phyloP scores from a whole-genome alignment of 805 yeast genomes.

The Ogataea populi-albae region DNA sequence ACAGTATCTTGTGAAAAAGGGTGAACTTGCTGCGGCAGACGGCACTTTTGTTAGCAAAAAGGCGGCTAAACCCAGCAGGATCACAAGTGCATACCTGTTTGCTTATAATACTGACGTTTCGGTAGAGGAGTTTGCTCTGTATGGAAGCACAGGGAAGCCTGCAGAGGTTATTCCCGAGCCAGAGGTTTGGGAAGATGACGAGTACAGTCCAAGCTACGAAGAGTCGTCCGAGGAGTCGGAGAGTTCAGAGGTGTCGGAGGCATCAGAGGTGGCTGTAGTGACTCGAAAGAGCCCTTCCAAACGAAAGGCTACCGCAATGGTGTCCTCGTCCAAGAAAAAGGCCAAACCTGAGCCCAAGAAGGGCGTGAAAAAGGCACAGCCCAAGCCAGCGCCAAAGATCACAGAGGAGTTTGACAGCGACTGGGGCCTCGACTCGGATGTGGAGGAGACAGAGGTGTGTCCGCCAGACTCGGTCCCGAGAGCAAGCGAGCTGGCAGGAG shows the following conservation, averaged over 20 bases:
- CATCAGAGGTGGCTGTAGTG: background rate
- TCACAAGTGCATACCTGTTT: conserved; percentile 31
- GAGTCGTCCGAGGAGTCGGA: conserved; percentile 34
- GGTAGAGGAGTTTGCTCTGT: conserved; percentile 42
- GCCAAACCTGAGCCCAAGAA: conserved; percentile 27
- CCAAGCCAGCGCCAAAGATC: conserved; percentile 9
- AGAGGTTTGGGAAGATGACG: conserved; percentile 13
- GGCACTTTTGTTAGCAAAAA: conserved; percentile 47
- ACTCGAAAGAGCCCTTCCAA: background rate
- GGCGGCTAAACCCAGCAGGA: conserved; percentile 36
- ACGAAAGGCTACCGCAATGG: background rate
- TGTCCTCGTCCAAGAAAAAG: conserved; percentile 1
- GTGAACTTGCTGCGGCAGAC: conserved; percentile 35
- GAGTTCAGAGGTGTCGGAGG: conserved; percentile 28
- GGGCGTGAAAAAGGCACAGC: conserved; percentile 12
- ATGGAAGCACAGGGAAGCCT: conserved; percentile 42
- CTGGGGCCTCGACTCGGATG: conserved; percentile 28
- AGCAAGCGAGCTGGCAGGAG: conserved; percentile 20
- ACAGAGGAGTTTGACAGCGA: conserved; percentile 23
- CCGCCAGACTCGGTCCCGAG: conserved; percentile 20
- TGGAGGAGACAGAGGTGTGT: conserved; percentile 16
- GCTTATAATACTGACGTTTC: conserved; percentile 41
- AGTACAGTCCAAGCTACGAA: conserved; percentile 14
- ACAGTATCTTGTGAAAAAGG: conserved; percentile 25
- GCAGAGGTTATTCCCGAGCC: conserved; percentile 7